Evolutionary conservation across 192 early-diverging fungal genomes (phyloP), one percentile per base, ranked within the genome.

Genomic region (Gaertneriomyces sp.): DNA sequence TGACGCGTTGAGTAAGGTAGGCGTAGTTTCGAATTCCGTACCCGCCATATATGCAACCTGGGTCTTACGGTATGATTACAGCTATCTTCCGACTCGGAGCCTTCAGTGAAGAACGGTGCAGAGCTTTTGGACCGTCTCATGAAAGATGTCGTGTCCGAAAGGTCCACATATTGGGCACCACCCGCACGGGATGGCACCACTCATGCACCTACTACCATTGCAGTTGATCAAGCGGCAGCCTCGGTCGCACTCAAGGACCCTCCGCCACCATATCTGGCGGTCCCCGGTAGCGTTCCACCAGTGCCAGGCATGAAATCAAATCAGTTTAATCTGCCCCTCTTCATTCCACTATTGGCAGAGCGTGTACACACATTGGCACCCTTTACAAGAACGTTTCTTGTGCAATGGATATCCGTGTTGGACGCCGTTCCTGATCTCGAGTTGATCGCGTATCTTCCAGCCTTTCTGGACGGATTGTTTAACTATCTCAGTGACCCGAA

Each of bases 111-210:
- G 76, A 92, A 89, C 61, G 98, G 93, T 12, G 92, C 95, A 0
- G 96, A 98, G 43, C 80, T 98, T 40, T 68, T 99, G 53, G 93
- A 99, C 68, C 74, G 94, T 43, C 79, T 99, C 44, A 87, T 99
- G 63, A 97, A 96, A 76, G 98, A 99, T 63, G 91, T 99, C 75
- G 95, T 98, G 0, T 88, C 90, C 1, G 98, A 98, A 64, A 86
- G 91, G 51, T 84, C 93, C 3, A 87, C 87, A 0, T 90, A 86
- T 38, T 95, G 88, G 64, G 68, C 85, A 10, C 86, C 76, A 9
- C 46, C 58, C 16, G 57, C 5, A 0, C 45, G 55, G 1, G 46
- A 60, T 33, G 39, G 12, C 14, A 56, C 19, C 44, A 70, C 68
- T 49, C 49, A 55, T 17, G 33, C 72, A 60, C 59, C 54, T 38